Evolutionary conservation across 2,329 filamentous ascomycete genomes (phyloP).

Genomic region (Penicillium corylophilum): DNA sequence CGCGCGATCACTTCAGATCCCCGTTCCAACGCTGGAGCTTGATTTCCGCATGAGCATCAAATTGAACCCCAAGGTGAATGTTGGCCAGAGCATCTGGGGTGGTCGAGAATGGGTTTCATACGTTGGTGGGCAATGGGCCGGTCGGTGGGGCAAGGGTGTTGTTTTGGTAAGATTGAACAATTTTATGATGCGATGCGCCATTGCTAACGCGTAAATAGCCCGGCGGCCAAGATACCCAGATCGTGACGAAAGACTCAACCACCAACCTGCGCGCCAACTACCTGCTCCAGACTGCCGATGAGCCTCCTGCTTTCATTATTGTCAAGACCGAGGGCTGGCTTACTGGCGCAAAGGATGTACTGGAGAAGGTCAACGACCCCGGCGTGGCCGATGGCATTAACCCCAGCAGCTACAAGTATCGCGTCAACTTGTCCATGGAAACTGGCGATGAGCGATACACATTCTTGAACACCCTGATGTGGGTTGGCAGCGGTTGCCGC

Average conservation of each 20-base stretch:
- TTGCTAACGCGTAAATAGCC: constrained; percentile 34
- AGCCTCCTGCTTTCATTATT: constrained; percentile 51
- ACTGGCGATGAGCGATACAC: constrained; percentile 52
- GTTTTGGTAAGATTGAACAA: constrained; percentile 44
- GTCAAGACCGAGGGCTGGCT: constrained; percentile 51
- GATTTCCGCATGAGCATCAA: constrained; percentile 56
- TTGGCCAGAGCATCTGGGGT: constrained; percentile 50
- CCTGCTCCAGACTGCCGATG: constrained; percentile 52
- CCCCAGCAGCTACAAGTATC: constrained; percentile 51
- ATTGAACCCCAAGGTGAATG: constrained; percentile 50
- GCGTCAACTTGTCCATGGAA: constrained; percentile 49
- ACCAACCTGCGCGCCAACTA: constrained; percentile 48
- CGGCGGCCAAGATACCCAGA: constrained; percentile 51
- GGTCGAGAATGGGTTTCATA: constrained; percentile 53
- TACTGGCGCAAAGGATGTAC: constrained; percentile 49
- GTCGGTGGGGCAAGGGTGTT: constrained; percentile 53
- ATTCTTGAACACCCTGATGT: constrained; percentile 52
- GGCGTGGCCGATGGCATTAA: constrained; percentile 47
- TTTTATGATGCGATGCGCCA: neutral
- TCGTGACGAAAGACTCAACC: constrained; percentile 49
- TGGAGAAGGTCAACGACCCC: constrained; percentile 50
- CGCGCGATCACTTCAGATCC: constrained; percentile 49
- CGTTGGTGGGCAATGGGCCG: constrained; percentile 53
- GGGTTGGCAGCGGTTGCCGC: constrained; percentile 51
- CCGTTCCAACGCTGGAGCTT: constrained; percentile 49